These are phyloP conservation scores for Digitaria exilis DNA, from an alignment of 202 grass and related monocot species.

Conservation along the genomic window DNA sequence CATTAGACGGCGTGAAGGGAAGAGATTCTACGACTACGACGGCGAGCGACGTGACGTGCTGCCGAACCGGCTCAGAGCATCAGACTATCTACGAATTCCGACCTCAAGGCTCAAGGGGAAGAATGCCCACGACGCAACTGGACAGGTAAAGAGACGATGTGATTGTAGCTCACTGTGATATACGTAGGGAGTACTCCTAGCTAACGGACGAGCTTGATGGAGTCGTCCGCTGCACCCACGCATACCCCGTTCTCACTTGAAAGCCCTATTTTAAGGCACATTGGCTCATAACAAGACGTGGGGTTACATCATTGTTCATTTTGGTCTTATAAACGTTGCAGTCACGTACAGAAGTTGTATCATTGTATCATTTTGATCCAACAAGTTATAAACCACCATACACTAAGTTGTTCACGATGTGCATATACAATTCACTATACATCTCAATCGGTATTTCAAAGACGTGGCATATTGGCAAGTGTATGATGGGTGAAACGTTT, in stretches of 20 bases:
- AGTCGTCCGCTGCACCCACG: neutral
- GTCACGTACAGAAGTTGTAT: no score
- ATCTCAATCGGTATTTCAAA: no score
- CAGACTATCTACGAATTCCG: neutral
- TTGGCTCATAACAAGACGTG: neutral
- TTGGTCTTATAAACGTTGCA: no score
- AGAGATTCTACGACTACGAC: neutral
- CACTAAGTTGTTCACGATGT: no score
- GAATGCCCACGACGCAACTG: neutral
- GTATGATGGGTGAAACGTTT: no score
- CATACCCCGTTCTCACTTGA: neutral
- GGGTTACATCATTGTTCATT: no score
- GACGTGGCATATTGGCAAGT: no score
- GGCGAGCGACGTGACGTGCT: conserved; percentile 3
- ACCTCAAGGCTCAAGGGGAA: neutral
- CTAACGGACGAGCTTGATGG: neutral
- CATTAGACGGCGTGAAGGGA: neutral
- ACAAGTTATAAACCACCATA: no score
- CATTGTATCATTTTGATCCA: no score
- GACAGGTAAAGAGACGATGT: neutral
- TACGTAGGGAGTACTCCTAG: no score
- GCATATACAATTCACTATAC: no score
- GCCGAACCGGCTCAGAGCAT: neutral
- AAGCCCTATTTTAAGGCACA: neutral
- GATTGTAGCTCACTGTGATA: neutral